Evolutionary conservation across 352 stramenopile species (phyloP), one percentile per base, ranked within the genome.

Genomic region (Pythium myriotylum): DNA sequence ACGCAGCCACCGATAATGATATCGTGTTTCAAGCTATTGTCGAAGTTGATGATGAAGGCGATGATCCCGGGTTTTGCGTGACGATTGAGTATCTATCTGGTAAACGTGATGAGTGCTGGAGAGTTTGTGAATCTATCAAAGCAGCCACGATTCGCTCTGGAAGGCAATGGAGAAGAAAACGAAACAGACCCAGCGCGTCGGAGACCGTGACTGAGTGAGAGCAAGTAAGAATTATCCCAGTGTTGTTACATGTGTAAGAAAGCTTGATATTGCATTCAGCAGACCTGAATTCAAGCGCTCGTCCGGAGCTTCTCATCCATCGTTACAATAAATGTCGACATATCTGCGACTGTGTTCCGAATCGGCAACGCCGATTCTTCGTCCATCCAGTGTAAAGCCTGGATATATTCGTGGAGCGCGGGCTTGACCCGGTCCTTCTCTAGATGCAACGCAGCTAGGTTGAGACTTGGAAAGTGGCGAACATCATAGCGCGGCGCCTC

Each of bases 321-420:
- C 1, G 62, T 74, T 19, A 92, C 72, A 39, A 90, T 77, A 14
- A 89, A 83, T 20, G 79, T 76, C 16, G 67, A 72, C 33, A 92
- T 88, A 54, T 92, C 81, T 12, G 63, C 69, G 43, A 92, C 72
- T 1, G 77, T 91, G 58, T 88, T 89, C 35, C 83, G 79, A 42
- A 92, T 89, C 59, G 77, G 66, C 35, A 65, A 59, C 0, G 64
- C 70, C 20, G 49, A n/a, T 22, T 67, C 67, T 33, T 85, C 83
- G 12, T 88, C 74, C 77, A 91, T 87, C 83, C 83, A 92, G 45
- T 84, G 76, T 59, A 92, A 67, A 27, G 81, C 72, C 47, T 90
- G 76, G 39, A 92, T 92, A 58, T 92, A 92, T 46, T 89, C 71
- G 50, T 91, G 81, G 35, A 92, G 59, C 14, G 83, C 81, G 3